Evolutionary conservation across 805 yeast species (phyloP), one percentile per base, ranked within the genome.

Genomic region (Metschnikowia colocasiae): DNA sequence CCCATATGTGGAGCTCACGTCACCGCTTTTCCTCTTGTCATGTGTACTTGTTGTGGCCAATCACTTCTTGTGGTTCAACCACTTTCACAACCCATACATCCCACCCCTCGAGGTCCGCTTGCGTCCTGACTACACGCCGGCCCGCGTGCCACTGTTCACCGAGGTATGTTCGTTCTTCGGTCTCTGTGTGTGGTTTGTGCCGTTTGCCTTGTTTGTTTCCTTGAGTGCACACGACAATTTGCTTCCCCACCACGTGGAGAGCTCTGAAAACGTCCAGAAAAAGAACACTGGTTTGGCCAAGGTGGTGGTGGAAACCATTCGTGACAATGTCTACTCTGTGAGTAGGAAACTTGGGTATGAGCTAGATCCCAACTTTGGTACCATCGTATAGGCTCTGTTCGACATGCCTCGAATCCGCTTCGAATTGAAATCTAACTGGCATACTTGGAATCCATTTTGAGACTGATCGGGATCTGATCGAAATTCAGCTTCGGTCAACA

Each of bases 131-230:
- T 84, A 82, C 59, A 67, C 67, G 19, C 79, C 87, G 40, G 86
- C 85, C 12, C 78, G 80, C 39, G 78, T 87, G 45, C 95, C 96
- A 1, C 75, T 85, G 10, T 92, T 92, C 60, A 74, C 90, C 1
- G 96, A 94, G 62, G 87, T 94, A 3, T 87, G 97, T n/a, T 85
- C 97, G 3, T 94, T 94, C 64, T 91, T 94, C 62, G 99, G 97
- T 1, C 68, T 94, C 35, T 83, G 94, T 58, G 83, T 94, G 16
- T 94, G 99, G 99, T 76, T 92, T 49, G 79, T 94, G 25, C 99
- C 99, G 29, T 89, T 94, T 64, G 83, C 96, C 3, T 73, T 94
- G 48, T 92, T 94, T 65, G 92, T 94, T 15, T 85, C 96, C 26
- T 73, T 94, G 49, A 87, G 95, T 61, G 97, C 97, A 1, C 87